phyloP scores from a whole-genome alignment of 2,329 filamentous ascomycete species.

The Ampelomyces quisqualis region DNA sequence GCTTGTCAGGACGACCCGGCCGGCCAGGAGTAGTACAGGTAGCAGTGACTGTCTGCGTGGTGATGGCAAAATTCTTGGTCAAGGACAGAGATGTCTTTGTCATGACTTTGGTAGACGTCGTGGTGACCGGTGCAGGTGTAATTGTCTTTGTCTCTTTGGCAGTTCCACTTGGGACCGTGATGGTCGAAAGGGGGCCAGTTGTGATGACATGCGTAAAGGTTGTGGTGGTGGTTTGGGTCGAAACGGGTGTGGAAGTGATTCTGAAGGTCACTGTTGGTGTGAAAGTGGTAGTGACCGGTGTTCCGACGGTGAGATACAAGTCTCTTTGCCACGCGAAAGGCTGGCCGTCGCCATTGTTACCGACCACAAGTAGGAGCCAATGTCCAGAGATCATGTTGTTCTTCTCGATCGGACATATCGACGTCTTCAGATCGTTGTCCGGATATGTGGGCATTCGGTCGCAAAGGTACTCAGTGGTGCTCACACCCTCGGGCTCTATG shows the following conservation, averaged over 20 bases:
- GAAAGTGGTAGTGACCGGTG: conserved; percentile 33
- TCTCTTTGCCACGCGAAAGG: conserved; percentile 50
- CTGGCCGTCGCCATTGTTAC: conserved; percentile 48
- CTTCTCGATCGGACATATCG: conserved; percentile 49
- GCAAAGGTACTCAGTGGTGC: conserved; percentile 43
- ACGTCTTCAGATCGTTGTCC: conserved; percentile 41
- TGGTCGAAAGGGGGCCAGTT: conserved; percentile 30
- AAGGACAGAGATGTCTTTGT: conserved; percentile 31
- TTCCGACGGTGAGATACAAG: conserved; percentile 36
- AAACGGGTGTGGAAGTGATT: conserved; percentile 31
- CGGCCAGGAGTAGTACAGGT: conserved; percentile 41
- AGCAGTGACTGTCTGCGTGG: conserved; percentile 41
- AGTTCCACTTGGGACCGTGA: conserved; percentile 36
- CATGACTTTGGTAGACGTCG: conserved; percentile 25
- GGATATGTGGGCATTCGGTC: conserved; percentile 45
- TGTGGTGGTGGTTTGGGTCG: conserved; percentile 25
- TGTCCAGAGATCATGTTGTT: conserved; percentile 47
- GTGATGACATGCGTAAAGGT: conserved; percentile 30
- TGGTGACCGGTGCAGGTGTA: conserved; percentile 31
- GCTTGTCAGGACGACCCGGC: conserved; percentile 36
- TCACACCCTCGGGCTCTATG: conserved; percentile 42
- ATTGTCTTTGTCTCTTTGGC: conserved; percentile 36
- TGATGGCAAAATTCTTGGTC: conserved; percentile 30
- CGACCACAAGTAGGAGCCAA: conserved; percentile 49
- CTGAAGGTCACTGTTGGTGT: conserved; percentile 39